These are phyloP conservation scores for Trichoderma gracile DNA, from an alignment of 2,329 filamentous ascomycete species.

Conservation along the genomic window DNA sequence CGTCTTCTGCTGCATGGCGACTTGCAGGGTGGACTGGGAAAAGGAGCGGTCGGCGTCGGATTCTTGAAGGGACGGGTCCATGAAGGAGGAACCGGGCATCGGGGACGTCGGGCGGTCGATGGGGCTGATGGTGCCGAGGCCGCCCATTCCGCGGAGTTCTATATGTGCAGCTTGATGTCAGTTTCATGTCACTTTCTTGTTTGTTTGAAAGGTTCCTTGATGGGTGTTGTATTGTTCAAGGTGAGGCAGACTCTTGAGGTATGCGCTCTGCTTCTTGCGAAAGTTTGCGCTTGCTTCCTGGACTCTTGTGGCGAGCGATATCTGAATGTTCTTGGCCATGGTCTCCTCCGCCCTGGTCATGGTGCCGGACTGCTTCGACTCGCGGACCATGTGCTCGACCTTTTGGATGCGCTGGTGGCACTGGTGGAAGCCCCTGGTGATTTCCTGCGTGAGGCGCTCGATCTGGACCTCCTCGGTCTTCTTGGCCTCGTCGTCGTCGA, in stretches of 20 bases:
- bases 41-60: slow-evolving; percentile 92
- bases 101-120: slow-evolving; percentile 57
- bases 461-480: slow-evolving; percentile 85
- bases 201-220: too few relatives aligned
- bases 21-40: slow-evolving; percentile 84
- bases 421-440: slow-evolving; percentile 84
- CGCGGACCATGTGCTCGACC: slow-evolving; percentile 83
- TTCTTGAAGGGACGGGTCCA: slow-evolving; percentile 85
- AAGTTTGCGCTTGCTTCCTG: slow-evolving; percentile 91
- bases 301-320: slow-evolving; percentile 81
- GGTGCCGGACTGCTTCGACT: slow-evolving; percentile 70
- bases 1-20: slow-evolving; percentile 67
- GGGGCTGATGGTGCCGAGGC: slow-evolving; percentile 52
- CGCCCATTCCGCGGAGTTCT: slow-evolving; percentile 76
- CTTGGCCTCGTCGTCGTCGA: slow-evolving; percentile 92
- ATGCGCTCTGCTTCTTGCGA: slow-evolving; percentile 95
- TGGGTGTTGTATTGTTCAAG: not conserved
- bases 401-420: slow-evolving; percentile 88
- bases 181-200: too few relatives aligned
- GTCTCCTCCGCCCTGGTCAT: slow-evolving; percentile 83
- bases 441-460: slow-evolving; percentile 83
- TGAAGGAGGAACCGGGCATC: slow-evolving; percentile 56
- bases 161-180: slow-evolving; percentile 11
- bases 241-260: slow-evolving; percentile 78
- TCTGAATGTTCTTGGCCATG: slow-evolving; percentile 96